Evolutionary conservation across 257 asterid species (phyloP), one percentile per base, ranked within the genome.

Genomic region (Henckelia pumila): DNA sequence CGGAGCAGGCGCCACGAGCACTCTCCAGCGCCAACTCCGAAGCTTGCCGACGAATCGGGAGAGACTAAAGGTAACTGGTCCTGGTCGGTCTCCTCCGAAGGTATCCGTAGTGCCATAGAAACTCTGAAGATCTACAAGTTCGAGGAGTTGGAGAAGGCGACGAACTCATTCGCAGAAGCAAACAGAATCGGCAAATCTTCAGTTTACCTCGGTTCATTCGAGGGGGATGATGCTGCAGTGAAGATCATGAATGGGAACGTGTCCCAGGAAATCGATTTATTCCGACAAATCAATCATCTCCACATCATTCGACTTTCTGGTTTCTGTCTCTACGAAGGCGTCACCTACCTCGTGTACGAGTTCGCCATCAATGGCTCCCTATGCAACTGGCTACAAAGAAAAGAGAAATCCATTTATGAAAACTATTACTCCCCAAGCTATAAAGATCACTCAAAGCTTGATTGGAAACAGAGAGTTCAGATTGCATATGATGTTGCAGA

Each of bases 321-420:
- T 7, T 80, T 70, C 63, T 87, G 95, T 64, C 30, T 81, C 56
- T 85, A 82, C 63, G 69, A 83, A 17, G 95, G 86, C 28, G 65
- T 75, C 66, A 83, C 88, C 30, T 87, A 83, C 58, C 88, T 85
- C 13, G 86, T 87, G 11, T 87, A 81, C 9, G 92, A 87, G 71
- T 87, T 81, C 26, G 89, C 83, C 2, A 80, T 79, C 64, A 73
- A 77, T 2, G 88, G 92, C 3, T 70, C 88, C 24, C 81, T 87
- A 2, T 1, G 37, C 40, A 76, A 80, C 8, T 81, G 85, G 78
- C 76, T 87, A 13, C 82, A 59, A 49, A 78, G 66, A 59, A 37
- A 13, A 67, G 73, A 21, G 37, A 56, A 44, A 24, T 37, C 37
- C 14, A n/a, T 8, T 11, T 26, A 50, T 7, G 17, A 37, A 25